phyloP scores from a whole-genome alignment of 495 filamentous ascomycete genomes.

The Tuber melanosporum region DNA sequence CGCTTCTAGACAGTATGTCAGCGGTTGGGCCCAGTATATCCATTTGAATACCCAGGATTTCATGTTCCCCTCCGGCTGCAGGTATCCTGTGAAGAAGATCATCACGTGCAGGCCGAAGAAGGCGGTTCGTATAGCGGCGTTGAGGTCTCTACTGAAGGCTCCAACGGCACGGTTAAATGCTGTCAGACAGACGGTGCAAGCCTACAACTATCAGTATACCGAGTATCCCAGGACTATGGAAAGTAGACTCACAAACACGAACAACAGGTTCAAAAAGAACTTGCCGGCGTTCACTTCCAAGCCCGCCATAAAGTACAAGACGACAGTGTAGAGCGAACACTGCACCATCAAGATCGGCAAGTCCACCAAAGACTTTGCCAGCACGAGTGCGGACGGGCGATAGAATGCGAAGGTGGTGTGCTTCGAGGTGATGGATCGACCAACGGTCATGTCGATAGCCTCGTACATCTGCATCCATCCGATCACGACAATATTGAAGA shows the following conservation, averaged over 20 bases:
- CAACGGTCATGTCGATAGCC: constrained; percentile 42
- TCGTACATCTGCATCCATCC: constrained; percentile 42
- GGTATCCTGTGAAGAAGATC: constrained; percentile 45
- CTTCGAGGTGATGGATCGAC: constrained; percentile 61
- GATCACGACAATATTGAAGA: constrained; percentile 55
- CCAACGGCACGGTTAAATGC: constrained; percentile 51
- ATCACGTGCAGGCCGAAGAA: constrained; percentile 46
- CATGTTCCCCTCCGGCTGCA: constrained; percentile 44
- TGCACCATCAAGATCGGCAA: constrained; percentile 60
- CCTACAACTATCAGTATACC: background rate
- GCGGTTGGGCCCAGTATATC: constrained; percentile 45
- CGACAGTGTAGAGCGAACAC: constrained; percentile 57
- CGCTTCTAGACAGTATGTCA: constrained; percentile 46
- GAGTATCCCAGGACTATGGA: background rate
- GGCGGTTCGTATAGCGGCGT: constrained; percentile 53
- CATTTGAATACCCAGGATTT: constrained; percentile 44
- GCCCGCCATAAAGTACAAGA: constrained; percentile 62
- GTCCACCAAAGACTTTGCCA: constrained; percentile 66
- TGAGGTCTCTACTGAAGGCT: constrained; percentile 49
- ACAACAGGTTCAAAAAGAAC: constrained; percentile 52
- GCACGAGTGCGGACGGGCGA: constrained; percentile 61
- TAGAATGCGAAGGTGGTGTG: constrained; percentile 68
- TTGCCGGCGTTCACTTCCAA: constrained; percentile 47
- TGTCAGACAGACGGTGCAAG: constrained; percentile 46
- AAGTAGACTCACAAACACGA: constrained; percentile 44